phyloP scores from a whole-genome alignment of 441 rosid species.

The Populus trichocarpa region DNA sequence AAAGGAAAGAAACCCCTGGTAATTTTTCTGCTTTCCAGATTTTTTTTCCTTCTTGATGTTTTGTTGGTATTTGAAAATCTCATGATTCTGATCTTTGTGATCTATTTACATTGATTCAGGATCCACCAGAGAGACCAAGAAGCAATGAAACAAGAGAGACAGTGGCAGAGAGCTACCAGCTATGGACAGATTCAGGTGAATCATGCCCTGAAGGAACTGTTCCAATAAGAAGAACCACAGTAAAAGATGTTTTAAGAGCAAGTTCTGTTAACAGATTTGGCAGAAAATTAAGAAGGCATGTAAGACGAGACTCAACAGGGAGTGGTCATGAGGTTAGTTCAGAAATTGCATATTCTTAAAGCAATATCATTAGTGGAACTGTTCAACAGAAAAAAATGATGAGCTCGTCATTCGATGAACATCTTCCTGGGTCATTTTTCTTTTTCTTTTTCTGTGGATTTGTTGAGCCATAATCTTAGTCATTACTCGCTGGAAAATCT shows the following conservation, averaged over 20 bases:
- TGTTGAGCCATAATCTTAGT: background rate
- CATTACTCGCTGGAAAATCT: background rate
- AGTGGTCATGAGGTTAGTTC: conserved; percentile 80
- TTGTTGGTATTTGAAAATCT: background rate
- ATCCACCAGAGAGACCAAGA: conserved; percentile 73
- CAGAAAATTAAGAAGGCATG: conserved; percentile 54
- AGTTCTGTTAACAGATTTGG: conserved; percentile 61
- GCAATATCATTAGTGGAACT: background rate
- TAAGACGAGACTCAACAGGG: conserved; percentile 71
- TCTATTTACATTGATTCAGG: conserved; percentile 37
- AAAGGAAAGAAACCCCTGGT: conserved; percentile 79
- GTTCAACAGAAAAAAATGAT: background rate
- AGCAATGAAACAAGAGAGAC: conserved; percentile 33
- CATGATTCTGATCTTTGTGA: conserved; percentile 40
- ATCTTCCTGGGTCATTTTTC: conserved; percentile 1
- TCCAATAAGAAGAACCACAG: conserved; percentile 79
- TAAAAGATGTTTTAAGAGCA: conserved; percentile 72
- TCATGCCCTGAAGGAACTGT: conserved; percentile 85
- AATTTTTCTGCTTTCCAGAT: background rate
- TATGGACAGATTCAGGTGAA: conserved; percentile 73
- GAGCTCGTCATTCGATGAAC: background rate
- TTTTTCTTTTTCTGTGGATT: background rate
- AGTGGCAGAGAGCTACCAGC: conserved; percentile 44
- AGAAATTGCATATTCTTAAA: conserved; percentile 41
- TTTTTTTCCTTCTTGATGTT: background rate